Evolutionary conservation across 768 basidiomycete genomes (phyloP).

Genomic region (Peribolospora baueri): DNA sequence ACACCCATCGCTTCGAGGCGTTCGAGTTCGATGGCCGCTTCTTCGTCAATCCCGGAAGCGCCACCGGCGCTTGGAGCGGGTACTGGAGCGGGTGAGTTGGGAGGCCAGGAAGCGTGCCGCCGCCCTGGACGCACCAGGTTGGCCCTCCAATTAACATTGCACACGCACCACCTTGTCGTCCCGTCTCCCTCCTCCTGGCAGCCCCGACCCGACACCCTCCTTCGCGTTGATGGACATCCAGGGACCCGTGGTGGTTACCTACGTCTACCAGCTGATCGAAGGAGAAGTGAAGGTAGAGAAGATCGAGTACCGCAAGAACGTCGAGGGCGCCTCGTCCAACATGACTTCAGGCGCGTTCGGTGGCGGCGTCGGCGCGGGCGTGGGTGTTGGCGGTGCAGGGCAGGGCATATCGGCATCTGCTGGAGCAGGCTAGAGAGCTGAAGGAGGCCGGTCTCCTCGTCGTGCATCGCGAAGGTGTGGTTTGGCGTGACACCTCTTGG

Average conservation of each 20-base stretch:
- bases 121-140: neutral
- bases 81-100: neutral
- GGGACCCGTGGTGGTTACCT: slow-evolving; percentile 86
- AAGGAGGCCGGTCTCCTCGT: too few species aligned
- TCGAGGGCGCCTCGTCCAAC: too few species aligned
- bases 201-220: slow-evolving; percentile 54
- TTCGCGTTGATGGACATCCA: slow-evolving; percentile 97
- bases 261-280: slow-evolving; percentile 48
- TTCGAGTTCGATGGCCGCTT: slow-evolving; percentile 74
- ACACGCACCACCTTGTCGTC: neutral
- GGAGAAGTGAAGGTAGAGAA: slow-evolving; percentile 21
- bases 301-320: slow-evolving; percentile 10
- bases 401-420: too few species aligned
- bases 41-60: slow-evolving; percentile 87
- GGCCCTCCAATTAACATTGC: neutral
- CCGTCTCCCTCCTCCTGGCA: neutral
- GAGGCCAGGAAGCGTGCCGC: neutral
- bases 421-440: too few species aligned
- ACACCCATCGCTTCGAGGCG: slow-evolving; percentile 87
- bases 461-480: too few species aligned
- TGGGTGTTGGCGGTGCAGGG: too few species aligned
- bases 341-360: too few species aligned
- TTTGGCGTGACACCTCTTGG: too few species aligned
- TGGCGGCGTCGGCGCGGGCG: too few species aligned
- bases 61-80: slow-evolving; percentile 49